phyloP scores from a whole-genome alignment of 148 eudicot genomes.

The Fagopyrum homotropicum region DNA sequence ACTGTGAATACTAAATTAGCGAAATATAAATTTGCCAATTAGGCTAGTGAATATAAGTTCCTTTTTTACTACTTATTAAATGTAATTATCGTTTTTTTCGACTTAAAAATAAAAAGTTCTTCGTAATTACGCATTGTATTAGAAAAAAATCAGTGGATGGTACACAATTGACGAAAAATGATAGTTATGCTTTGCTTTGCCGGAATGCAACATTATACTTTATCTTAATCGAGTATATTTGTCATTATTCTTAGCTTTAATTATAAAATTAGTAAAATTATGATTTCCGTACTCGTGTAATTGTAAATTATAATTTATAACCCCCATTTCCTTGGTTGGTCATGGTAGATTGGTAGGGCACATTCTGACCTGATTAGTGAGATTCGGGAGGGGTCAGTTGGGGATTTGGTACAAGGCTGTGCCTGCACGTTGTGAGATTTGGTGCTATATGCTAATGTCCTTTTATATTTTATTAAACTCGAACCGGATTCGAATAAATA shows the following conservation, averaged over 20 bases:
- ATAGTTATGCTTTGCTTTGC: neutral
- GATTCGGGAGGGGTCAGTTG: slow-evolving; percentile 14
- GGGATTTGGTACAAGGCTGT: slow-evolving; percentile 16
- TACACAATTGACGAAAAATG: neutral
- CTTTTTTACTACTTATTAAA: neutral
- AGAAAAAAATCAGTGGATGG: neutral
- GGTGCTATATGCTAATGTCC: neutral
- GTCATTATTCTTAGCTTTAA: neutral
- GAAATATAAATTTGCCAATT: neutral
- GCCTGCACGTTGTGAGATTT: slow-evolving; percentile 16
- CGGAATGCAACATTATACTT: neutral
- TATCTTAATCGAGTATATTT: neutral
- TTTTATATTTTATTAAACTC: neutral
- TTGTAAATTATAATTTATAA: neutral
- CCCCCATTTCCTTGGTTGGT: neutral
- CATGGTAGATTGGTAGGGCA: neutral
- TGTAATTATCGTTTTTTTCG: no score
- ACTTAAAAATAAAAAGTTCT: no score
- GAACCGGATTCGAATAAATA: neutral
- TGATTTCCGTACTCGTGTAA: neutral
- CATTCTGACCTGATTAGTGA: slow-evolving; percentile 3
- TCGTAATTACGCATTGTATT: no score
- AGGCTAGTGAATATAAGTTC: neutral
- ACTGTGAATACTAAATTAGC: neutral
- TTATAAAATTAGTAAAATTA: neutral